Evolutionary conservation across 2,329 filamentous ascomycete species (phyloP), one percentile per base, ranked within the genome.

Genomic region (Cadophora malorum): DNA sequence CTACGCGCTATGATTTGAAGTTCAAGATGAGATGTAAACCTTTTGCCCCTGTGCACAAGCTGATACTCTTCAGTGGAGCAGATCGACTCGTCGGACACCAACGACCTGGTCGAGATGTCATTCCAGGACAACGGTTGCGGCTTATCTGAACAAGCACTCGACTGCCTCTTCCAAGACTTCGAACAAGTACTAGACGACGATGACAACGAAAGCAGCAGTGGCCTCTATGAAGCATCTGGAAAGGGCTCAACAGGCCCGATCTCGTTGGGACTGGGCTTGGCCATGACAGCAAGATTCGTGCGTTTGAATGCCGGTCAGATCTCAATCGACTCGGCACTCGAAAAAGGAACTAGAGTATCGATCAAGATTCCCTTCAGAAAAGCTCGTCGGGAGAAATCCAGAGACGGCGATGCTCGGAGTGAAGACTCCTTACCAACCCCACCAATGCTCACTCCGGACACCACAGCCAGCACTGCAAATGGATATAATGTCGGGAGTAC

Each of bases 161-260:
- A 73, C 52, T 62, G 66, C 16, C 66, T 74, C 5, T 72, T 72
- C 53, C 71, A 70, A 62, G 72, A 74, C 21, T 68, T 73, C 23
- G 72, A 73, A 45, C 69, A 74, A 56, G 64, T 72, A 3, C 45
- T 74, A 8, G 69, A 73, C 45, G 72, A 74, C 50, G 72, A 74
- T 21, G 71, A 70, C 56, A 65, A 63, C 23, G 21, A 61, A 41
- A 12, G n/a, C n/a, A 38, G 64, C 8, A 58, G 33, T 12, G 65
- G 65, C 28, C 10, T 59, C 7, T 63, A 67, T 25, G 53, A 58
- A 21, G 12, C 55, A 6, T 19, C n/a, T 23, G 52, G 5, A 7
- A 55, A 52, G 21, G 53, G 45, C 16, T 33, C 25, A 6, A 21
- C 41, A 1, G 65, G 68, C 50, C 60, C 60, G 12, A 63, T 65